These are phyloP conservation scores for Neolecta irregularis DNA, from an alignment of 1,139 yeast species.

Conservation along the genomic window DNA sequence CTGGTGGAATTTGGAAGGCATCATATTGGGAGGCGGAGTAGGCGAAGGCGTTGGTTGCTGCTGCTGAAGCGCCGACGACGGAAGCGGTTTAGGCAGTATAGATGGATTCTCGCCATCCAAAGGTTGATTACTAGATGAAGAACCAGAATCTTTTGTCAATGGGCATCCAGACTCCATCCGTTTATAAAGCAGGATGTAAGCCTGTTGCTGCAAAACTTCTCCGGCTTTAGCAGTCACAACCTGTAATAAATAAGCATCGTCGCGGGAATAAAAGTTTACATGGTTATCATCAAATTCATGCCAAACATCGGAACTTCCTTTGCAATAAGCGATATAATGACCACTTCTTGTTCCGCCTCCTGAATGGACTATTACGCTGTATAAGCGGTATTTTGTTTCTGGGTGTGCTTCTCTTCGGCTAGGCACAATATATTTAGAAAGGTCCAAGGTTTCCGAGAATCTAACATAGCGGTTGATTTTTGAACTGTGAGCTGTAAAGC, in stretches of 20 bases:
- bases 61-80: background rate
- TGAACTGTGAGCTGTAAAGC: slow-evolving; percentile 46
- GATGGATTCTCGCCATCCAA: background rate
- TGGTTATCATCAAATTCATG: slow-evolving; percentile 87
- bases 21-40: too few relatives aligned
- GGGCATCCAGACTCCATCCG: slow-evolving; percentile 12
- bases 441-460: slow-evolving; percentile 60
- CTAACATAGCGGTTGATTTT: slow-evolving; percentile 77
- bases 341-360: slow-evolving; percentile 89
- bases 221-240: background rate
- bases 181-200: slow-evolving; percentile 75
- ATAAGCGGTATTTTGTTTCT: slow-evolving; percentile 53
- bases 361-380: slow-evolving; percentile 84
- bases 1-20: too few relatives aligned
- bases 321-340: slow-evolving; percentile 80
- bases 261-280: slow-evolving; percentile 42
- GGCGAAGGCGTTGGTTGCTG: too few relatives aligned
- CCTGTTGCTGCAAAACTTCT: slow-evolving; percentile 61
- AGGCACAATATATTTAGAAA: background rate
- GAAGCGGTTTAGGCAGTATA: background rate
- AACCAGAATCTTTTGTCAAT: background rate
- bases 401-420: slow-evolving; percentile 17
- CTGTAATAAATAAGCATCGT: background rate
- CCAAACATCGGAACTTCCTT: slow-evolving; percentile 87
- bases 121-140: background rate